Conservation (phyloP, 2,329 filamentous ascomycete species). For the Knufia fluminis region DNA sequence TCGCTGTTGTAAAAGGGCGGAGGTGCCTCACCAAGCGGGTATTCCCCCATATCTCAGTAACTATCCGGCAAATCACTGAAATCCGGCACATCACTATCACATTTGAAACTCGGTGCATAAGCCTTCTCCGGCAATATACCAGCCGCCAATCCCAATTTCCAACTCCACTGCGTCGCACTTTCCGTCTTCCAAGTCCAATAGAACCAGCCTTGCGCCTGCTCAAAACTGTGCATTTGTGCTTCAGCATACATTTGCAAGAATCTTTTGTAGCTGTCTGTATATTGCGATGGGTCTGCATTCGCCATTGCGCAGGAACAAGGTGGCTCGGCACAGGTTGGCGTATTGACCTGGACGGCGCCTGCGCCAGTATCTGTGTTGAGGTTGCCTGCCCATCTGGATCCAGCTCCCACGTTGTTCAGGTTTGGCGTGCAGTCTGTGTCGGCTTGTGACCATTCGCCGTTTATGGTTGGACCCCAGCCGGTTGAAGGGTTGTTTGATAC, state of each 20-base stretch:
- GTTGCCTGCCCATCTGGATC: conserved; percentile 87
- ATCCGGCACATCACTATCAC: conserved; percentile 40
- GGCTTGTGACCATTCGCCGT: conserved; percentile 95
- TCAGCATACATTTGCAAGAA: conserved; percentile 86
- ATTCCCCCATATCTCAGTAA: too few species aligned
- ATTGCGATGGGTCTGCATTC: conserved; percentile 62
- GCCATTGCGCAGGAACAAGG: conserved; percentile 65
- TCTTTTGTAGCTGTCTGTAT: conserved; percentile 66
- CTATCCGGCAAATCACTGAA: conserved; percentile 35
- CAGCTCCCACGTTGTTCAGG: conserved; percentile 82
- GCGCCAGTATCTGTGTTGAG: conserved; percentile 55
- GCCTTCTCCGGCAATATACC: conserved; percentile 72
- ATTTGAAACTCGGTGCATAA: conserved; percentile 62
- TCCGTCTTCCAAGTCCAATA: conserved; percentile 99
- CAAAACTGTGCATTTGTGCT: conserved; percentile 91
- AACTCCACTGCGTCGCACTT: conserved; percentile 80
- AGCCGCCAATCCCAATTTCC: conserved; percentile 65
- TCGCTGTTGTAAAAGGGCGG: too few species aligned
- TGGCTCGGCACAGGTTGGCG: conserved; percentile 63
- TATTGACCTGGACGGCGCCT: conserved; percentile 51
- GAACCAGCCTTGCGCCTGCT: conserved; percentile 93
- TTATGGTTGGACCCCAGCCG: conserved; percentile 82
- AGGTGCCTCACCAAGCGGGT: too few species aligned
- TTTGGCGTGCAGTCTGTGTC: conserved; percentile 86
- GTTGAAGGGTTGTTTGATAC: conserved; percentile 54